phyloP scores from a whole-genome alignment of 441 rosid genomes.

The Gossypium lobatum region DNA sequence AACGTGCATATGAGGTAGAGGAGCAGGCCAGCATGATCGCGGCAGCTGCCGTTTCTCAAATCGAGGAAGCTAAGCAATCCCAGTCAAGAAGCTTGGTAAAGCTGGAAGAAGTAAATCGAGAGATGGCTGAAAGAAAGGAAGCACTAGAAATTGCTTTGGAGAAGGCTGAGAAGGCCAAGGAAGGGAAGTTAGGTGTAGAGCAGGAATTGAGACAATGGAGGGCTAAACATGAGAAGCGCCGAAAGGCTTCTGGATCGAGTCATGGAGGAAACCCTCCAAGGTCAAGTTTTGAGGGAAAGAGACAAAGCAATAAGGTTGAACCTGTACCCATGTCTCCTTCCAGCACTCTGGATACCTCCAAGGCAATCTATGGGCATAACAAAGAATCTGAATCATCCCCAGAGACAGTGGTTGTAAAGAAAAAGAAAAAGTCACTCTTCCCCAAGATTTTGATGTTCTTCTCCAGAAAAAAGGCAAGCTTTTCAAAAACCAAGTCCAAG shows the following conservation, averaged over 20 bases:
- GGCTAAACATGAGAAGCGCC: slow-evolving; percentile 68
- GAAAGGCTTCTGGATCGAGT: slow-evolving; percentile 48
- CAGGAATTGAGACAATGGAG: slow-evolving; percentile 93
- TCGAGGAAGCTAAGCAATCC: slow-evolving; percentile 71
- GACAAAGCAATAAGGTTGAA: slow-evolving; percentile 27
- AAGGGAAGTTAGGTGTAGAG: slow-evolving; percentile 75
- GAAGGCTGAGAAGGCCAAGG: slow-evolving; percentile 85
- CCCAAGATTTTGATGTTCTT: slow-evolving; percentile 67
- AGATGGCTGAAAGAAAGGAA: slow-evolving; percentile 60
- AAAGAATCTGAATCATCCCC: slow-evolving; percentile 34
- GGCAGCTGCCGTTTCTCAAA: slow-evolving; percentile 60
- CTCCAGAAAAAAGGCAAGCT: slow-evolving; percentile 45
- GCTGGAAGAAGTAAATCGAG: slow-evolving; percentile 66
- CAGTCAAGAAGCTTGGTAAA: slow-evolving; percentile 50
- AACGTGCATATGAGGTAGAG: slow-evolving; percentile 73
- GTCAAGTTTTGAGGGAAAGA: slow-evolving; percentile 35
- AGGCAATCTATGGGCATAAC: slow-evolving; percentile 29
- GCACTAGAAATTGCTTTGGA: slow-evolving; percentile 59
- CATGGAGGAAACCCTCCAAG: slow-evolving; percentile 32
- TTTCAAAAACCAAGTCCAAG: slow-evolving; percentile 22
- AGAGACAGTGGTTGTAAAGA: slow-evolving; percentile 39
- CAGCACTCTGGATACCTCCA: slow-evolving; percentile 27
- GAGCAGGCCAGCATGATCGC: slow-evolving; percentile 66
- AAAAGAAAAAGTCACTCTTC: slow-evolving; percentile 69
- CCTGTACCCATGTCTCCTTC: slow-evolving; percentile 20